Conservation (phyloP, 1,284 basidiomycete species). For the Jaminaea rosea region DNA sequence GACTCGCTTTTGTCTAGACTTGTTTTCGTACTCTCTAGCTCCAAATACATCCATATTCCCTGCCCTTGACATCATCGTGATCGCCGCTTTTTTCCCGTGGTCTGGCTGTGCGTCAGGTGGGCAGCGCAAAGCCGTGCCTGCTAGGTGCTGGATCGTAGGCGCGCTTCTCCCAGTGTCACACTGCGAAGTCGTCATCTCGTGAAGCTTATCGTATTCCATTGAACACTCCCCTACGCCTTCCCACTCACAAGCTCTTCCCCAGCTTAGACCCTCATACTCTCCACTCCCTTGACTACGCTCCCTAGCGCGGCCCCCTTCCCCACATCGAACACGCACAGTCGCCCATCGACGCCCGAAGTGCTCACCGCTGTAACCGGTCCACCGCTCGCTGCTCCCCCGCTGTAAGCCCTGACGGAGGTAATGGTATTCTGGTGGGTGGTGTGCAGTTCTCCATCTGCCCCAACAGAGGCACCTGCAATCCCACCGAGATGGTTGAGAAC, state of each 20-base stretch:
- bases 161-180: too few relatives aligned
- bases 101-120: too few relatives aligned
- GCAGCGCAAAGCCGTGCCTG: too few relatives aligned
- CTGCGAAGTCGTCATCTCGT: too few relatives aligned
- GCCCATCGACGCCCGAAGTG: conserved; percentile 90
- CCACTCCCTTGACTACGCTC: conserved; percentile 30
- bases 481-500: conserved; percentile 59
- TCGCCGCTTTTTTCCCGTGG: too few relatives aligned
- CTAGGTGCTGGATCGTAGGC: too few relatives aligned
- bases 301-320: conserved; percentile 49
- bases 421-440: conserved; percentile 97
- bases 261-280: conserved; percentile 19
- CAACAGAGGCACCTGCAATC: conserved; percentile 55
- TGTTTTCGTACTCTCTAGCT: too few relatives aligned
- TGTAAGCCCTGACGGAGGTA: conserved; percentile 54
- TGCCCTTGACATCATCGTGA: too few relatives aligned
- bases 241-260: background rate
- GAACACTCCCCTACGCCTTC: too few relatives aligned
- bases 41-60: too few relatives aligned
- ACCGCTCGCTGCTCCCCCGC: conserved; percentile 48
- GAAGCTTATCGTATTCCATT: too few relatives aligned
- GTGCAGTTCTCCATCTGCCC: conserved; percentile 58
- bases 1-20: too few relatives aligned
- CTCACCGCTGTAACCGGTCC: conserved; percentile 62
- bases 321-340: conserved; percentile 83